Base-by-base conservation (phyloP, 495 filamentous ascomycete genomes). In the Xylaria venustula region DNA sequence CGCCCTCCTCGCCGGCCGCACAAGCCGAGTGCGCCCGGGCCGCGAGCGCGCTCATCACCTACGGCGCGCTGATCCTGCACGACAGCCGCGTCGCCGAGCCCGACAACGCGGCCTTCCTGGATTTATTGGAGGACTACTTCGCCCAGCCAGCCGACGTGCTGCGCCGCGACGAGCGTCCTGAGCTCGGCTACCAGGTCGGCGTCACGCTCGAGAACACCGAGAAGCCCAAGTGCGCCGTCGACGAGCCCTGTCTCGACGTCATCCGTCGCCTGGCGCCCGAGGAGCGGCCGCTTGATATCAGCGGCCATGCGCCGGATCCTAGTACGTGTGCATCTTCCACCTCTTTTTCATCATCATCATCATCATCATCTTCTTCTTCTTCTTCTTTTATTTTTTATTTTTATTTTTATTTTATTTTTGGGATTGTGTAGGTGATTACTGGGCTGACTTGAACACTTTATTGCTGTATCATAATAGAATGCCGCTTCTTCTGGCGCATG, bases 121-220 rank as follows among this genome's bases (percentile, higher is more conserved):
- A 82, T 59, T 68, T 82, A n/a, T 74, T 82, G 4, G 79, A 82
- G 61, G 79, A 82, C 72, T 82, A 82, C 68, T 82, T 82, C 62
- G 77, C 78, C 48, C 79, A 81, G 68, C 78, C 78, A 46, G 72
- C 71, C 9, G 76, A 54, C 7, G 66, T 68, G 7, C 70, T 81
- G 22, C 58, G 60, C 37, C 60, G 64, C 19, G 79, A 82, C 56
- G 78, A 81, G 67, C 75, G 79, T 2, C 79, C 79, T 40, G 79
- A 78, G 64, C 68, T 82, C 15, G 69, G 71, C 51, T 82, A 77
- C 67, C 79, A 82, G 70, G 75, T 82, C 41, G 79, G 79, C 63
- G 79, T 81, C 19, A 82, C 79, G 25, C 76, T 82, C 47, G 79
- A 81, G 45, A 81, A 82, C 72, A 82, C 79, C 36, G 79, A 82